A percentile compares a stretch with the other conserved stretches of the same genome.
These are phyloP conservation scores for Davidsoniella australis DNA, from an alignment of 2,329 filamentous ascomycete genomes.

Conservation along the genomic window DNA sequence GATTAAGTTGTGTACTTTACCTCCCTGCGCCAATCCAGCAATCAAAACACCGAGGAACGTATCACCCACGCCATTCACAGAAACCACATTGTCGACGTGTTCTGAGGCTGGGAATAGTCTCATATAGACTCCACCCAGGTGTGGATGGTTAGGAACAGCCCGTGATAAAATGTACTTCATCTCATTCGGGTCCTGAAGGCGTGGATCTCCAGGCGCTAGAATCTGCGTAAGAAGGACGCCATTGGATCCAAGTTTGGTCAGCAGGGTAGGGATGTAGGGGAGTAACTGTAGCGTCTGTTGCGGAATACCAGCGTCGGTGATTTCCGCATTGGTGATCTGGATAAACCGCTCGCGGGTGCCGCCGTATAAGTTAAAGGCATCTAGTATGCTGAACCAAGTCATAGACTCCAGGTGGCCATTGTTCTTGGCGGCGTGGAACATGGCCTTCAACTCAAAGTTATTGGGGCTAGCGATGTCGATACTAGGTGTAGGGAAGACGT, in stretches of 20 bases:
- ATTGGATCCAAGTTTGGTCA: slow-evolving; percentile 64
- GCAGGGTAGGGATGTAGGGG: slow-evolving; percentile 69
- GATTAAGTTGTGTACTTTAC: slow-evolving; percentile 44
- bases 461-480: slow-evolving; percentile 72
- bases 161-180: slow-evolving; percentile 58
- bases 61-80: slow-evolving; percentile 88
- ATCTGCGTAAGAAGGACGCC: slow-evolving; percentile 65
- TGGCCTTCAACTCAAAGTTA: slow-evolving; percentile 58
- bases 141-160: slow-evolving; percentile 31
- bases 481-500: slow-evolving; percentile 42
- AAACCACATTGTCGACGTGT: slow-evolving; percentile 45
- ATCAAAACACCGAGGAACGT: slow-evolving; percentile 76
- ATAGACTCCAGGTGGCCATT: slow-evolving; percentile 50
- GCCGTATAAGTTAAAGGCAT: slow-evolving; percentile 60
- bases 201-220: slow-evolving; percentile 47
- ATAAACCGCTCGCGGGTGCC: slow-evolving; percentile 56
- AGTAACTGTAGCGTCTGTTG: slow-evolving; percentile 71
- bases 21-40: slow-evolving; percentile 53
- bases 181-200: slow-evolving; percentile 43
- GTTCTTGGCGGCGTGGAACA: slow-evolving; percentile 54
- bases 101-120: slow-evolving; percentile 49
- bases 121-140: slow-evolving; percentile 70
- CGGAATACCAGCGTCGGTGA: slow-evolving; percentile 69
- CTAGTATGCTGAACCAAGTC: slow-evolving; percentile 65
- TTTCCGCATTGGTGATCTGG: slow-evolving; percentile 41